A percentile compares a stretch with the other conserved stretches of the same genome.
Conservation (phyloP, 2,329 filamentous ascomycete genomes). For the Rosellinia necatrix region DNA sequence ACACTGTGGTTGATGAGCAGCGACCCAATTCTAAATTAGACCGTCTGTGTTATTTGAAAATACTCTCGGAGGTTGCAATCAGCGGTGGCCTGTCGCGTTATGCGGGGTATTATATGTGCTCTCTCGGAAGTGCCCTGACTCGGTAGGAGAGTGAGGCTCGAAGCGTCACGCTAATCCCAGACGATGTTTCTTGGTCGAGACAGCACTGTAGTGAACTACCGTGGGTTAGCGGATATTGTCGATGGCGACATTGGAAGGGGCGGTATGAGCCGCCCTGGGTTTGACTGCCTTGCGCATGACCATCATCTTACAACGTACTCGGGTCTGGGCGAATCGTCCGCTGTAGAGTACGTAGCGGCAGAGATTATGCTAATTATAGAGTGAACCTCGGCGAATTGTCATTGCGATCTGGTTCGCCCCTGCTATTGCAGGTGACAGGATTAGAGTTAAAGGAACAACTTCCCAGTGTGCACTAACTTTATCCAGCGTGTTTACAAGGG, state of each 20-base stretch:
- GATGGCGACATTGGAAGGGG: background rate
- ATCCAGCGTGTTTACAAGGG: no score
- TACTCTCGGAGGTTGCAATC: background rate
- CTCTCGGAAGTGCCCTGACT: background rate
- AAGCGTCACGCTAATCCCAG: background rate
- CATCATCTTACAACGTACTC: background rate
- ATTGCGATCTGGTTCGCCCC: slow-evolving; percentile 14
- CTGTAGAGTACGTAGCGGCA: background rate
- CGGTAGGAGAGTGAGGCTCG: background rate
- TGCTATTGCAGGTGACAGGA: no score
- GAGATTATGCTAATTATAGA: slow-evolving; percentile 27
- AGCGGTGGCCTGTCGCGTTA: background rate
- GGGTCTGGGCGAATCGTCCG: slow-evolving; percentile 2
- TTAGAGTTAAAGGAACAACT: no score
- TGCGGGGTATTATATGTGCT: background rate
- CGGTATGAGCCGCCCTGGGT: background rate
- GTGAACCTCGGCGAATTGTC: slow-evolving; percentile 15
- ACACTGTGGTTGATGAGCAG: background rate
- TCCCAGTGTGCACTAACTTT: no score
- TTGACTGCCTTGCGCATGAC: background rate
- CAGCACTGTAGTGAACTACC: no score
- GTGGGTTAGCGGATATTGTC: no score
- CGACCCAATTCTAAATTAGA: background rate
- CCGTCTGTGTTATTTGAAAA: slow-evolving; percentile 7
- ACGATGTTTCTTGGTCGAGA: no score